phyloP scores from a whole-genome alignment of 73 alveolate species.

The Paramecium primaurelia region DNA sequence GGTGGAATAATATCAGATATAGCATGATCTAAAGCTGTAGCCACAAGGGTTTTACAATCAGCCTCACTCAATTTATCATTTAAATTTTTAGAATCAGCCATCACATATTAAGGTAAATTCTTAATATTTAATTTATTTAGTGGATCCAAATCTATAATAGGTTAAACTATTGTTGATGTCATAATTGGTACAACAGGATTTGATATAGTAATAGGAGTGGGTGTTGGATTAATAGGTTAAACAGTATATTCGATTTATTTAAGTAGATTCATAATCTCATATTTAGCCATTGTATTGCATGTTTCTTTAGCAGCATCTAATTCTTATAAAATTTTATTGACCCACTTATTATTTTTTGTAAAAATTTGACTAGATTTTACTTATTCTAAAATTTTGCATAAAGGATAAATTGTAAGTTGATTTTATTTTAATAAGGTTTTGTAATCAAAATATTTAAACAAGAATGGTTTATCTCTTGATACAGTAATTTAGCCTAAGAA shows the following conservation, averaged over 20 bases:
- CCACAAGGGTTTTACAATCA: constrained; percentile 71
- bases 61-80: background rate
- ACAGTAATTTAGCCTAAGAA: constrained; percentile 89
- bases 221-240: constrained; percentile 12
- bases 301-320: background rate
- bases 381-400: constrained; percentile 82
- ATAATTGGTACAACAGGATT: background rate
- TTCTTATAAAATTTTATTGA: constrained; percentile 18
- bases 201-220: background rate
- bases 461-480: constrained; percentile 84
- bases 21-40: constrained; percentile 83
- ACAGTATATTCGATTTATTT: background rate
- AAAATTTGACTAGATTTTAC: constrained; percentile 76
- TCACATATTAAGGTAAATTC: constrained; percentile 8
- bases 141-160: background rate
- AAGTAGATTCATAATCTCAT: constrained; percentile 3
- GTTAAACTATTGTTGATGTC: background rate
- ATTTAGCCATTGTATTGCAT: background rate
- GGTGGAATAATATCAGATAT: constrained; percentile 93
- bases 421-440: constrained; percentile 82
- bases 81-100: background rate
- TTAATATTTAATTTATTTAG: background rate
- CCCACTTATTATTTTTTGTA: constrained; percentile 87
- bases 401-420: constrained; percentile 69
- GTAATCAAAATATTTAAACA: constrained; percentile 84